A percentile compares a stretch with the other conserved stretches of the same genome.
Conservation (phyloP, 129 eudicot species). For the Pittosporum tobira region DNA sequence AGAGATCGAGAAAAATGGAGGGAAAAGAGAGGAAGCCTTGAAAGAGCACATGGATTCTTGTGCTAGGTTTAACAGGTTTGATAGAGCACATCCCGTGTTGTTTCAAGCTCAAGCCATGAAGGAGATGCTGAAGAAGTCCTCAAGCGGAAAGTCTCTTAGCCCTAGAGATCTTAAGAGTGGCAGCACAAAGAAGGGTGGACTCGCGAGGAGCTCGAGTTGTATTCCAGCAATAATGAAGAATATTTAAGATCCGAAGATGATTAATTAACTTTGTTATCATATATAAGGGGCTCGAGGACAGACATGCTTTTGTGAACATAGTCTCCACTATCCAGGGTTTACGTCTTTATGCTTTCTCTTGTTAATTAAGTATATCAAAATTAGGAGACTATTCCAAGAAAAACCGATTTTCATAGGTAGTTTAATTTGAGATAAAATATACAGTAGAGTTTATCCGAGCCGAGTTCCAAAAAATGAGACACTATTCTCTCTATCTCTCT, state of each 20-base stretch:
- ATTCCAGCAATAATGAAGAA: conserved; percentile 61
- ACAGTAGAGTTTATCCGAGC: too few species aligned
- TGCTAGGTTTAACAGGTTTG: conserved; percentile 63
- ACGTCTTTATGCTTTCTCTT: too few species aligned
- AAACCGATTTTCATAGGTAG: too few species aligned
- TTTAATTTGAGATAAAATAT: too few species aligned
- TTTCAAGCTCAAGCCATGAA: conserved; percentile 82
- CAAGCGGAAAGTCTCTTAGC: conserved; percentile 47
- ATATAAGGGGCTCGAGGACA: too few species aligned
- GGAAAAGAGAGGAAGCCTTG: conserved; percentile 57
- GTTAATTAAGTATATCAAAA: too few species aligned
- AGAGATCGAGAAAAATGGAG: conserved; percentile 77
- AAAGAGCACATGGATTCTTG: conserved; percentile 64
- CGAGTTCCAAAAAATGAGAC: too few species aligned
- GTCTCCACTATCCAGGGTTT: too few species aligned
- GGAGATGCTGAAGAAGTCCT: conserved; percentile 50
- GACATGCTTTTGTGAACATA: too few species aligned
- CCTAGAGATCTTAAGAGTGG: conserved; percentile 42
- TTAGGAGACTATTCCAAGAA: too few species aligned
- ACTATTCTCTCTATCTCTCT: too few species aligned
- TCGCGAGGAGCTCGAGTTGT: conserved; percentile 81
- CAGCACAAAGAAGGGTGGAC: conserved; percentile 31
- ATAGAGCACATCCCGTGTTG: conserved; percentile 67
- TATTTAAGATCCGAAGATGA: conserved; percentile 24
- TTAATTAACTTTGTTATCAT: conserved; percentile 6